Base-by-base conservation (phyloP, 2,329 filamentous ascomycete genomes). In the Trichothecium sympodiale region DNA sequence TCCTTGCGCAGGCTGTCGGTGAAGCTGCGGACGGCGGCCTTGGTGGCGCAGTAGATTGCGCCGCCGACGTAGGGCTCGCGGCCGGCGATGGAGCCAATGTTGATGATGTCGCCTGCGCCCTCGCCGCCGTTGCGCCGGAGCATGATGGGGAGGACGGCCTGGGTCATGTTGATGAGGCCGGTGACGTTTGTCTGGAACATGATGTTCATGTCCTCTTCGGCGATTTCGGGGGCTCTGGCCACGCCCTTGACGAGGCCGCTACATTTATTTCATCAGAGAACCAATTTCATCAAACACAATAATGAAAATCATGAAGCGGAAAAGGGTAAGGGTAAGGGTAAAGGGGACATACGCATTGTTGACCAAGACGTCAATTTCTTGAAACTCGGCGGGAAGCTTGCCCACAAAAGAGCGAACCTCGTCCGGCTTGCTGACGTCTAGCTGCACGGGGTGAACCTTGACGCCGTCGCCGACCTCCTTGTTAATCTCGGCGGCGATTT, bases 161-260 rank as follows among this genome's bases (percentile, higher is more conserved):
- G 91, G 1, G 91, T 96, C 82, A 96, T 86, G 67, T 89, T 84
- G 66, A 98, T 91, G 23, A 98, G 69, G 18, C 91, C 91, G 2
- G 82, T 89, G 35, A 96, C 88, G 56, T 98, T 98, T 39, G 91
- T 96, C 31, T 74, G 64, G 54, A 95, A 85, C 87, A 96, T 95
- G 55, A 79, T 52, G 49, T 82, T 69, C 48, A 94, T 81, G 61
- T 98, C 89, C 40, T 80, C 78, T 50, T 83, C 70, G n/a, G 69
- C 71, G 54, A 98, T 95, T 29, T 84, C 73, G 14, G 88, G 88
- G 1, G 87, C 86, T 54, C 83, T 77, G 34, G 84, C 89, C 10
- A 94, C 75, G 44, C 87, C 88, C 59, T 83, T 89, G 41, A 94
- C 89, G 15, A 95, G 73, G 29, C 89, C 89, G 33, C 85, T 91